Evolutionary conservation across 345 rosid species (phyloP).

Genomic region (Eucalyptus melliodora): DNA sequence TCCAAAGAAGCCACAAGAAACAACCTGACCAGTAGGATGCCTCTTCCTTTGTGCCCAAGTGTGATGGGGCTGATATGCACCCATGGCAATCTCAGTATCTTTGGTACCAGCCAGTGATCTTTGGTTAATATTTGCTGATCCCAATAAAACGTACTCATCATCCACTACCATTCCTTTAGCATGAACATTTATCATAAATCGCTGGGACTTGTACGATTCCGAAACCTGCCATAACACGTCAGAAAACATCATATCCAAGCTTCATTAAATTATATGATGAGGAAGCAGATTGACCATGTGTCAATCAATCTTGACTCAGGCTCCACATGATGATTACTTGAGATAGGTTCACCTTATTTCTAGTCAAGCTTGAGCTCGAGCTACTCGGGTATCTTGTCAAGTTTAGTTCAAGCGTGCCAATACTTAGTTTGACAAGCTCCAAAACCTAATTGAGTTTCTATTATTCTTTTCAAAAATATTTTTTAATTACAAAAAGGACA

Average conservation of each 20-base stretch:
- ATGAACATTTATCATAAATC: constrained; percentile 90
- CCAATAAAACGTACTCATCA: constrained; percentile 81
- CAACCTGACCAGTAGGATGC: constrained; percentile 82
- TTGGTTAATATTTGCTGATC: constrained; percentile 97
- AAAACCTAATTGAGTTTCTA: not conserved
- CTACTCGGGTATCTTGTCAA: not conserved
- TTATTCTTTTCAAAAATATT: not conserved
- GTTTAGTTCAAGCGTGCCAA: not conserved
- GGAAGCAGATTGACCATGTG: not conserved
- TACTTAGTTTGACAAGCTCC: not conserved
- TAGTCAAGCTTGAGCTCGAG: not conserved
- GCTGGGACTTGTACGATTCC: constrained; percentile 23
- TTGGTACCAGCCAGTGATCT: constrained; percentile 96
- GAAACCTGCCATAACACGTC: constrained; percentile 25
- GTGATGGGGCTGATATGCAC: constrained; percentile 87
- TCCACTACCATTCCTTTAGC: constrained; percentile 94
- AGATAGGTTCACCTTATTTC: not conserved
- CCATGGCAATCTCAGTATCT: constrained; percentile 95
- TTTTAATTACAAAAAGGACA: not conserved
- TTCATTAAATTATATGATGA: not conserved
- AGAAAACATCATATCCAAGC: not conserved
- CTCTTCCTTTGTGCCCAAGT: constrained; percentile 49
- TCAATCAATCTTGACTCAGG: not conserved
- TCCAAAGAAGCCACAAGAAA: not conserved
- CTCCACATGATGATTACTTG: not conserved